Evolutionary conservation across 208 protist species (phyloP).

Genomic region (Kentomonas sorsogonicus): DNA sequence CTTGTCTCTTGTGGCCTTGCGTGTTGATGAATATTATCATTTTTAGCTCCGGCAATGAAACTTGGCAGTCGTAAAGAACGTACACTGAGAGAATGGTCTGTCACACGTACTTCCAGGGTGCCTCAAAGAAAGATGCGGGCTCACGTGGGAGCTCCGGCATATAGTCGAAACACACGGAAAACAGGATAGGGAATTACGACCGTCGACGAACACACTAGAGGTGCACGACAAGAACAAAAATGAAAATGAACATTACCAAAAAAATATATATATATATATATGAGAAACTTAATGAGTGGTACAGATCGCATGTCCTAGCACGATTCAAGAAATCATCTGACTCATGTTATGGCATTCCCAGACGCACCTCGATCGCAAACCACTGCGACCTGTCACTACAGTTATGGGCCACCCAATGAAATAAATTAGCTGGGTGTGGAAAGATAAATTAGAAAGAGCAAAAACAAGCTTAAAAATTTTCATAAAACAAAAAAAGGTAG

Average conservation of each 20-base stretch:
- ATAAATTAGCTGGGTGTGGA: not conserved
- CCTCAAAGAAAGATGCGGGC: too few species aligned
- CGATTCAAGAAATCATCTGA: too few species aligned
- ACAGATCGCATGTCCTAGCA: too few species aligned
- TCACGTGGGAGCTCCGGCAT: too few species aligned
- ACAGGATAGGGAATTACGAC: not conserved
- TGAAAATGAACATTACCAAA: too few species aligned
- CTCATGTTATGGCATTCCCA: too few species aligned
- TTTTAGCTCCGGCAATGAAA: slow-evolving; percentile 95
- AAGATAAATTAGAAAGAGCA: slow-evolving; percentile 11
- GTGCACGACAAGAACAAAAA: not conserved
- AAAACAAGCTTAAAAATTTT: too few species aligned
- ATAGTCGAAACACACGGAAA: not conserved
- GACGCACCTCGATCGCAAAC: too few species aligned
- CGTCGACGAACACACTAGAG: not conserved
- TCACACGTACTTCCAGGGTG: slow-evolving; percentile 84
- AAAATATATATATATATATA: not conserved
- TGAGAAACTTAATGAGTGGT: slow-evolving; percentile 2
- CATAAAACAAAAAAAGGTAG: slow-evolving; percentile 6
- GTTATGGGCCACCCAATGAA: too few species aligned
- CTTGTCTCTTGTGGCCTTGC: too few species aligned
- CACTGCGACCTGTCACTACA: too few species aligned
- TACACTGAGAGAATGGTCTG: slow-evolving; percentile 94
- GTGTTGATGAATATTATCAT: too few species aligned
- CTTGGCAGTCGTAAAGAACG: slow-evolving; percentile 93